These are phyloP conservation scores for Penicillium malachiteum DNA, from an alignment of 495 filamentous ascomycete genomes.

Conservation along the genomic window DNA sequence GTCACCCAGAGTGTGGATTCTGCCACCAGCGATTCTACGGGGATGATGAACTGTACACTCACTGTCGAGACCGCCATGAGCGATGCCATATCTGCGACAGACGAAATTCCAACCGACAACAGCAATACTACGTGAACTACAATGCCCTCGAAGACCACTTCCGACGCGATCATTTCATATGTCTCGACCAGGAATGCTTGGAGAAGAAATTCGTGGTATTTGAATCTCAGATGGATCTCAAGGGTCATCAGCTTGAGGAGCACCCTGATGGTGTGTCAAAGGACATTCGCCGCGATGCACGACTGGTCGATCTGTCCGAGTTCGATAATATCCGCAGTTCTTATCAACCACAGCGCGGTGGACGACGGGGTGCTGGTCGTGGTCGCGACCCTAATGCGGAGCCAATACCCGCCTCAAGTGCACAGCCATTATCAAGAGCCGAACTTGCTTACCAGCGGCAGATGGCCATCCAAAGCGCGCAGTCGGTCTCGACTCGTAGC, in stretches of 20 bases:
- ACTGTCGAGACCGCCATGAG: conserved; percentile 91
- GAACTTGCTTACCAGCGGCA: conserved; percentile 92
- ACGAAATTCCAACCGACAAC: conserved; percentile 62
- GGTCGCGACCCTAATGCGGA: conserved; percentile 78
- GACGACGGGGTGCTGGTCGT: conserved; percentile 60
- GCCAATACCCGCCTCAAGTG: conserved; percentile 70
- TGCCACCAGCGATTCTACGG: conserved; percentile 92
- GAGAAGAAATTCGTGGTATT: conserved; percentile 99
- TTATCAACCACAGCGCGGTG: conserved; percentile 61
- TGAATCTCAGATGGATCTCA: conserved; percentile 87
- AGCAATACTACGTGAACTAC: conserved; percentile 88
- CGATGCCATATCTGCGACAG: conserved; percentile 93
- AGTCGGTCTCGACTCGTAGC: conserved; percentile 70
- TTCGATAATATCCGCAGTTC: conserved; percentile 72
- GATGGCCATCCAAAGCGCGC: conserved; percentile 84
- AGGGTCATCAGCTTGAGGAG: conserved; percentile 75
- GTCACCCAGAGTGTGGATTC: conserved; percentile 92
- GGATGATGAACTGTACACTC: conserved; percentile 88
- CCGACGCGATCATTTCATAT: conserved; percentile 81
- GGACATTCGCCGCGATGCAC: conserved; percentile 78
- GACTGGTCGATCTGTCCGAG: conserved; percentile 78
- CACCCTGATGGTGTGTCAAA: conserved; percentile 80
- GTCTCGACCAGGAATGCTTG: conserved; percentile 78
- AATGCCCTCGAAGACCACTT: conserved; percentile 82
- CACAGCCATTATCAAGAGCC: conserved; percentile 79